Base-by-base conservation (phyloP, 768 basidiomycete genomes). In the Cytidiella melzeri region DNA sequence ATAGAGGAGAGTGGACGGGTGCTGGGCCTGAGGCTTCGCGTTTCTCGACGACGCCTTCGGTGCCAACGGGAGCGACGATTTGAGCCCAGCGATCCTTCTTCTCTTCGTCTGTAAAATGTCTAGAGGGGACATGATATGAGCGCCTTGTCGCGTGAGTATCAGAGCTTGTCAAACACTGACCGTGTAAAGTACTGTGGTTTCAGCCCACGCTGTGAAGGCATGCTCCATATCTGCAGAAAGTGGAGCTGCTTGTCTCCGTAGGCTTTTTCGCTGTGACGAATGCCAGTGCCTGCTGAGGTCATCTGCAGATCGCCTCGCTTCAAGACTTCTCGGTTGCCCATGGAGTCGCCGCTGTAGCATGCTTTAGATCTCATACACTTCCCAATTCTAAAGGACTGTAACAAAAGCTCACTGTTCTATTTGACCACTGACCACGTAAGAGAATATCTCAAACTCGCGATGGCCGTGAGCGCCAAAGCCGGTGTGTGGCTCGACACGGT, bases 211-310 rank as follows among this genome's bases (percentile, higher is more conserved):
- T 63, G 59, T 54, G 66, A 67, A 13, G 86, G 84, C 5, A 70
- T 26, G 1, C 75, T 76, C 84, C 86, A 87, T 49, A 87, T 86
- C 56, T 87, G 85, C 5, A 84, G 68, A 66, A 86, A 83, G 64
- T 86, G 75, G 4, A 71, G 72, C 38, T 68, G 66, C 52, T 69
- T 50, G 19, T 65, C 49, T 18, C 80, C 77, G 59, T 84, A 61
- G 18, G 70, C 74, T 59, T 76, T 77, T 56, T 86, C 84, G 25
- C 83, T 84, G 65, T 97, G 94, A 0, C 81, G 74, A 59, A 97
- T 95, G 3, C 95, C 95, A 0, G 86, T 93, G 9, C 94, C 94
- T 0, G 94, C 83, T 1, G 87, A 91, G 2, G 93, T 93, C 69
- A 96, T 80, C 65, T 97, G 94, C 26, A 97, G 57, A 57, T 92